Evolutionary conservation across 129 eudicot genomes (phyloP).

Genomic region (Flaveria linearis): DNA sequence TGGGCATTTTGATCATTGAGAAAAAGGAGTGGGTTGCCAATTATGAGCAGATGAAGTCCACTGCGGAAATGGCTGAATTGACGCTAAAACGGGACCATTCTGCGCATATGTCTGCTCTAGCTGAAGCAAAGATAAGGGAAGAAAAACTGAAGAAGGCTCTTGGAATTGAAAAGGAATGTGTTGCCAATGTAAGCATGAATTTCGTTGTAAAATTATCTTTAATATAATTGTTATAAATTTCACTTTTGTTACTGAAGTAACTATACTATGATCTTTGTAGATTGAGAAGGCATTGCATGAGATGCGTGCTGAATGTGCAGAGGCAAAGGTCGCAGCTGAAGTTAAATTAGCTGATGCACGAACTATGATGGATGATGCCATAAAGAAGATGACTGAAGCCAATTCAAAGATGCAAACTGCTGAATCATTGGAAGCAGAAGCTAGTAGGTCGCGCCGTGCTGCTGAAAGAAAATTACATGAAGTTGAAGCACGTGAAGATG

Average conservation of each 20-base stretch:
- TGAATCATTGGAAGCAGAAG: constrained; percentile 75
- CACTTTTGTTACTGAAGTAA: neutral
- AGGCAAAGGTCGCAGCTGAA: constrained; percentile 82
- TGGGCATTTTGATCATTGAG: constrained; percentile 91
- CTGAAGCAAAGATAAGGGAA: constrained; percentile 75
- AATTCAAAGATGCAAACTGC: constrained; percentile 66
- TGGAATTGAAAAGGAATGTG: constrained; percentile 90
- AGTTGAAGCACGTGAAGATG: constrained; percentile 96
- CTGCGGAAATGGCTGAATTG: constrained; percentile 65
- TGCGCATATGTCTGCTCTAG: constrained; percentile 48
- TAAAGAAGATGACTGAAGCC: constrained; percentile 61
- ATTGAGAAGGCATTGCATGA: constrained; percentile 91
- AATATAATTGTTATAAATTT: neutral
- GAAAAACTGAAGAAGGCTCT: constrained; percentile 78
- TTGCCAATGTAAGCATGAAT: constrained; percentile 59
- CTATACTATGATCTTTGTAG: constrained; percentile 34
- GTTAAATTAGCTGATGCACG: constrained; percentile 69
- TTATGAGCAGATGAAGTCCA: constrained; percentile 60
- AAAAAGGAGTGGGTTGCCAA: constrained; percentile 82
- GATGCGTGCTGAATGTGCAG: constrained; percentile 91
- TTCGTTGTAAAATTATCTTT: neutral
- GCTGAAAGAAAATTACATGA: constrained; percentile 91
- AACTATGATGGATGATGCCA: constrained; percentile 77
- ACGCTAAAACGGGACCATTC: constrained; percentile 58
- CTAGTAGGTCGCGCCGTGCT: constrained; percentile 56